A percentile compares a stretch with the other conserved stretches of the same genome.
phyloP scores from a whole-genome alignment of 2,329 filamentous ascomycete genomes.

The Ceratocystis eucalypticola region DNA sequence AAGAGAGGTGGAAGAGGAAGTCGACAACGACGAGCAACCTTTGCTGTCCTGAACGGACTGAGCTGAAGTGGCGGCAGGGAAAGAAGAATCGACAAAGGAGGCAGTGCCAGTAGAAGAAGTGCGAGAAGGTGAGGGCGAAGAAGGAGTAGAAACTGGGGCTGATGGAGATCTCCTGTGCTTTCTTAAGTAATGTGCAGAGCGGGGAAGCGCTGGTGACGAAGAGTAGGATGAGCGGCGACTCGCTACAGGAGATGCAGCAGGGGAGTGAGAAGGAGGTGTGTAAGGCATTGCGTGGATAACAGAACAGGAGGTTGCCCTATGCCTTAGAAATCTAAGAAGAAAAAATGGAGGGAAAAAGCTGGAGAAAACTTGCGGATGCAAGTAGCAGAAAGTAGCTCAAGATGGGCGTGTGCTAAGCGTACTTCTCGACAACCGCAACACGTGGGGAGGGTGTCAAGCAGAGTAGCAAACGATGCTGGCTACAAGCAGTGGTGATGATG shows the following conservation, averaged over 20 bases:
- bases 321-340: neutral
- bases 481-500: neutral
- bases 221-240: conserved; percentile 45
- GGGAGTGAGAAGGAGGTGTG: conserved; percentile 62
- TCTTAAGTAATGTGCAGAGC: conserved; percentile 52
- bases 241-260: conserved; percentile 44
- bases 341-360: neutral
- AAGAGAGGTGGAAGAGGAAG: conserved; percentile 12
- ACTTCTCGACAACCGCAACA: neutral
- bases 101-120: conserved; percentile 7
- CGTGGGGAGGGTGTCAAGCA: neutral
- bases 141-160: conserved; percentile 5
- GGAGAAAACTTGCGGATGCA: neutral
- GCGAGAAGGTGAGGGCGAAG: conserved; percentile 11
- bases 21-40: conserved; percentile 8
- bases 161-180: conserved; percentile 49
- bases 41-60: conserved; percentile 11
- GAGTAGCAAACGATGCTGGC: neutral
- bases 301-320: conserved; percentile 1
- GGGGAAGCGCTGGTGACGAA: conserved; percentile 42
- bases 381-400: neutral
- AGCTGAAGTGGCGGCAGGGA: conserved; percentile 9
- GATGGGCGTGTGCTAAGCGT: conserved; percentile 1
- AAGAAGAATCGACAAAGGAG: conserved; percentile 11
- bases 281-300: conserved; percentile 53